These are phyloP conservation scores for Wallacemonas sp. DNA, from an alignment of 208 protist genomes.

Conservation along the genomic window DNA sequence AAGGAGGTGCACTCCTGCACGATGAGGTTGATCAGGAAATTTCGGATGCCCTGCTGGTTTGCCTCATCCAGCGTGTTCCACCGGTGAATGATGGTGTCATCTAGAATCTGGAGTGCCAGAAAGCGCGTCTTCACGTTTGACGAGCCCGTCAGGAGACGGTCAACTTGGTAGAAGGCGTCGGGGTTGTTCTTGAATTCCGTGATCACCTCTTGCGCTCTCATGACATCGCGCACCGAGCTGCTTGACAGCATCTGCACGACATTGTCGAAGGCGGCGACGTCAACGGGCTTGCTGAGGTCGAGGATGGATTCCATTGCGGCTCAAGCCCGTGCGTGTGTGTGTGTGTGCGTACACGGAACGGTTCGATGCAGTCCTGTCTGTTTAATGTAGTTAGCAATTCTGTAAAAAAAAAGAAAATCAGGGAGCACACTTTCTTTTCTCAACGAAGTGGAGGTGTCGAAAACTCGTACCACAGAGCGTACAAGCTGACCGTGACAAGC, in stretches of 20 bases:
- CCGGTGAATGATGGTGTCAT: slow-evolving; percentile 90
- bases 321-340: not conserved
- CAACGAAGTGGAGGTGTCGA: too few species aligned
- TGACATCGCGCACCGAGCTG: slow-evolving; percentile 48
- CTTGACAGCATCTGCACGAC: slow-evolving; percentile 59
- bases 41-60: slow-evolving; percentile 93
- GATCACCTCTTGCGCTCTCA: slow-evolving; percentile 84
- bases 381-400: not conserved
- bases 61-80: slow-evolving; percentile 95
- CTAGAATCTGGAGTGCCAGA: slow-evolving; percentile 92
- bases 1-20: slow-evolving; percentile 81
- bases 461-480: too few species aligned
- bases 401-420: not conserved
- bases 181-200: slow-evolving; percentile 89
- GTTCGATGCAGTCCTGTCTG: not conserved
- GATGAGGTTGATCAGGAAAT: slow-evolving; percentile 95
- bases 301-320: slow-evolving; percentile 61
- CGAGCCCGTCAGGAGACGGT: slow-evolving; percentile 89
- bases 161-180: slow-evolving; percentile 92
- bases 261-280: slow-evolving; percentile 73
- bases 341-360: not conserved
- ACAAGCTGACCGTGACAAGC: too few species aligned
- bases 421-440: too few species aligned
- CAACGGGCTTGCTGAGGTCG: slow-evolving; percentile 64
- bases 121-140: slow-evolving; percentile 77